phyloP scores from a whole-genome alignment of 306 rosid species.

The Abrus precatorius region DNA sequence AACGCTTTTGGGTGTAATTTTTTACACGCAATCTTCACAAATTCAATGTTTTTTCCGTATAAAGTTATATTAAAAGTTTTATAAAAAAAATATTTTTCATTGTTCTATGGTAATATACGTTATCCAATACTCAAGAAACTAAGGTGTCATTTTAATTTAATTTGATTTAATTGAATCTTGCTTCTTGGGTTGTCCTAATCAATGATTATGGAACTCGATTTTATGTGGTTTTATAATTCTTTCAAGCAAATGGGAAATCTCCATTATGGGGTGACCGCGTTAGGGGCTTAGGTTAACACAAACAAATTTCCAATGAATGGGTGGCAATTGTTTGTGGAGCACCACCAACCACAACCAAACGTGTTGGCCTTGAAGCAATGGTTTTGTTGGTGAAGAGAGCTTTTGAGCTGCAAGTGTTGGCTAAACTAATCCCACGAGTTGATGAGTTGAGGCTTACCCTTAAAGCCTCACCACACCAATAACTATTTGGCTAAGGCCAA shows the following conservation, averaged over 20 bases:
- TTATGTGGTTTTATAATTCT: background rate
- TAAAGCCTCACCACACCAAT: constrained; percentile 33
- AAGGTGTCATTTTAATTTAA: constrained; percentile 5
- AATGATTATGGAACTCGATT: background rate
- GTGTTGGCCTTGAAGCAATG: constrained; percentile 49
- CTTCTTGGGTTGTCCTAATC: background rate
- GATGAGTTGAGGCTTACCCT: constrained; percentile 23
- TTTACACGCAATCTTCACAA: no score
- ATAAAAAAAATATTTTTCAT: no score
- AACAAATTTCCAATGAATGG: constrained; percentile 4
- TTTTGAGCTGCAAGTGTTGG: constrained; percentile 19
- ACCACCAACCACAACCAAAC: constrained; percentile 43
- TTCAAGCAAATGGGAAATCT: background rate
- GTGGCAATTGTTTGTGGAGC: constrained; percentile 42
- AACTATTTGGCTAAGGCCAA: constrained; percentile 32
- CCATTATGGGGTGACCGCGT: background rate
- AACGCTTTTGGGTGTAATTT: background rate
- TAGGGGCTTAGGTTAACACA: background rate
- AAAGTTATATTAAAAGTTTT: no score
- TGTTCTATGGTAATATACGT: no score
- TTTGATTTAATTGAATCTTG: no score
- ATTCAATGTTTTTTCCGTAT: no score
- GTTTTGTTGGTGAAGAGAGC: constrained; percentile 47
- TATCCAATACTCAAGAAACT: no score
- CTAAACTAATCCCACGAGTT: constrained; percentile 13